phyloP scores from a whole-genome alignment of 192 early-diverging fungal genomes.

The Geranomyces michiganensis region DNA sequence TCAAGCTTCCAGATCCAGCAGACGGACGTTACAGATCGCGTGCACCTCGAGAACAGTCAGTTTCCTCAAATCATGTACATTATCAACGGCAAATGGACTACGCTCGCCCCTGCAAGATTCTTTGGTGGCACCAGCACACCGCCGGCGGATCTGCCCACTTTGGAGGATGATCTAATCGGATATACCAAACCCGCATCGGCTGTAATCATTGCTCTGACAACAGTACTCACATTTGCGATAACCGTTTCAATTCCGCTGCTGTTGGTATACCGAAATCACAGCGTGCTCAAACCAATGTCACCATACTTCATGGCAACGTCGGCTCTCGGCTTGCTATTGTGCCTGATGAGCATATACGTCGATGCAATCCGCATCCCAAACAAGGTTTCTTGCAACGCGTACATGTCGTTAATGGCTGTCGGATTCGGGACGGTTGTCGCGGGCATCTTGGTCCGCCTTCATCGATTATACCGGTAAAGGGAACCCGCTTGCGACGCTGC shows the following conservation, averaged over 20 bases:
- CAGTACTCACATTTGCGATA: background rate
- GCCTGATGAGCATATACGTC: conserved; percentile 12
- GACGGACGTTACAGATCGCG: too few relatives aligned
- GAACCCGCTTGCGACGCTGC: background rate
- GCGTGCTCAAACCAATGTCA: conserved; percentile 25
- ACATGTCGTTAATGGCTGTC: conserved; percentile 23
- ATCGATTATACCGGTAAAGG: conserved; percentile 16
- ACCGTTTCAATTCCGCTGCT: conserved; percentile 10
- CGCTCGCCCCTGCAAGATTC: background rate
- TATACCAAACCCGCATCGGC: conserved; percentile 10
- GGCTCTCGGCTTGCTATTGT: conserved; percentile 19
- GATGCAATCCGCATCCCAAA: conserved; percentile 23
- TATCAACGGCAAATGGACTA: too few relatives aligned
- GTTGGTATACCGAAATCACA: background rate
- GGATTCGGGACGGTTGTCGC: conserved; percentile 29
- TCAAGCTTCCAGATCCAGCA: conserved; percentile 4
- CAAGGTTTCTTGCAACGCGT: conserved; percentile 21
- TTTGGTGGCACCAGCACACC: background rate
- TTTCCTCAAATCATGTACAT: too few relatives aligned
- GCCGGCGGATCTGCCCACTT: conserved; percentile 10
- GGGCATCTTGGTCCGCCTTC: conserved; percentile 23
- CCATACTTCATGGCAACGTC: conserved; percentile 28
- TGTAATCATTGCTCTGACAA: conserved; percentile 11
- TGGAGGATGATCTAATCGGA: conserved; percentile 14
- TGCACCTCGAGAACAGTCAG: too few relatives aligned